These are phyloP conservation scores for Panaeolus papilionaceus DNA, from an alignment of 768 basidiomycete genomes.

Conservation along the genomic window DNA sequence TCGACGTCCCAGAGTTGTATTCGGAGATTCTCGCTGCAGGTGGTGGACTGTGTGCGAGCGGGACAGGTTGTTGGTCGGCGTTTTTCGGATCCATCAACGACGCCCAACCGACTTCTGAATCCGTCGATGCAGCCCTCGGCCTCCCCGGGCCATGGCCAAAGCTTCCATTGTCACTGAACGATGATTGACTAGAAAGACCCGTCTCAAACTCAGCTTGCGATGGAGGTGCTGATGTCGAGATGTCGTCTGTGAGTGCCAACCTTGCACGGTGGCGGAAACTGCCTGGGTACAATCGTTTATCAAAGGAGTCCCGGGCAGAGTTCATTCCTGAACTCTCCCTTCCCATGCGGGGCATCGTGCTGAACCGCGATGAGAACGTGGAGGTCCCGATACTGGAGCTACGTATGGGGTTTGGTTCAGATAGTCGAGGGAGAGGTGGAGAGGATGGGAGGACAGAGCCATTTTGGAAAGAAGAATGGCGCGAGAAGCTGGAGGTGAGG, in stretches of 20 bases:
- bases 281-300: conserved; percentile 34
- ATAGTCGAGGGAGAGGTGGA: conserved; percentile 13
- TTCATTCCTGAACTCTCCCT: conserved; percentile 10
- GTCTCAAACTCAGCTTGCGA: neutral
- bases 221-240: neutral
- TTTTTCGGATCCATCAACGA: too few species aligned
- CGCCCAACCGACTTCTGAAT: too few species aligned
- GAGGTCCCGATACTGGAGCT: conserved; percentile 12
- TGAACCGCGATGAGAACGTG: conserved; percentile 15
- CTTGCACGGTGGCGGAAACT: conserved; percentile 31
- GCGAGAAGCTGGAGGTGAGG: conserved; percentile 16
- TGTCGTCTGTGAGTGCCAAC: neutral
- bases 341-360: conserved; percentile 6
- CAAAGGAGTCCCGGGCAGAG: conserved; percentile 25
- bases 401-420: conserved; percentile 8
- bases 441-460: conserved; percentile 10
- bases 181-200: too few species aligned
- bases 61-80: too few species aligned
- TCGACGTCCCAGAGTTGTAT: neutral
- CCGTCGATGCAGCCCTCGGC: too few species aligned
- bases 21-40: too few species aligned
- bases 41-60: too few species aligned
- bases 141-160: too few species aligned
- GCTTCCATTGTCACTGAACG: too few species aligned
- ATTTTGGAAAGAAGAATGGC: conserved; percentile 15